Evolutionary conservation across 495 filamentous ascomycete genomes (phyloP), one percentile per base, ranked within the genome.

Genomic region (Aspergillus leporis): DNA sequence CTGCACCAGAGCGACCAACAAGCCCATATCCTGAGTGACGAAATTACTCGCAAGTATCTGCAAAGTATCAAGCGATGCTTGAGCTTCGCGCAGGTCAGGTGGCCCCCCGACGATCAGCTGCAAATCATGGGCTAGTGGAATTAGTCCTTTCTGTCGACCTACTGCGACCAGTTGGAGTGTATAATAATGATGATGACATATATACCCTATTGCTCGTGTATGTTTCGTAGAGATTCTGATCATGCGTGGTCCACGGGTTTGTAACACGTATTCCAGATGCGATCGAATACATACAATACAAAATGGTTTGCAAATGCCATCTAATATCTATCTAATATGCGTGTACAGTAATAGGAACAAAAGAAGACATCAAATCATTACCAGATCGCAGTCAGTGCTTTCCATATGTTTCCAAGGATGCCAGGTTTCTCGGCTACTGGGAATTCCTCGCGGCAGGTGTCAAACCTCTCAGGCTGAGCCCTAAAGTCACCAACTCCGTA

Each of bases 11-110:
- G 83, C 60, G 92, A 90, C 62, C 88, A 92, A 68, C 84, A 91
- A 60, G 94, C 93, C 6, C 95, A 98, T 73, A 96, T 98, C 67
- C 91, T 98, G 85, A 92, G 91, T 59, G 93, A 98, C 70, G 94
- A 98, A 77, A 83, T 87, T 30, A 98, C 94, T 50, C 81, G 94
- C 60, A 98, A 98, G 78, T 96, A 92, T 63, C 72, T 98, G 59
- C 94, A 98, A 78, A 97, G 94, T 66, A 98, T 98, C 70, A 98
- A 98, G 80, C 81, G 94, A 52, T 98, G 93, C 70, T 73, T 98
- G 64, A 97, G 91, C 61, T 98, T 97, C 80, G 93, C 94, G 28
- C 94, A 98, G 78, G 91, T 92, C 21, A 84, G 94, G 63, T 98
- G 94, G 94, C 90, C 91, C 48, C 95, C 94, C 12, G 88, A 94